A percentile compares a stretch with the other conserved stretches of the same genome.
These are phyloP conservation scores for Fistulifera solaris DNA, from an alignment of 108 stramenopile genomes.

Conservation along the genomic window DNA sequence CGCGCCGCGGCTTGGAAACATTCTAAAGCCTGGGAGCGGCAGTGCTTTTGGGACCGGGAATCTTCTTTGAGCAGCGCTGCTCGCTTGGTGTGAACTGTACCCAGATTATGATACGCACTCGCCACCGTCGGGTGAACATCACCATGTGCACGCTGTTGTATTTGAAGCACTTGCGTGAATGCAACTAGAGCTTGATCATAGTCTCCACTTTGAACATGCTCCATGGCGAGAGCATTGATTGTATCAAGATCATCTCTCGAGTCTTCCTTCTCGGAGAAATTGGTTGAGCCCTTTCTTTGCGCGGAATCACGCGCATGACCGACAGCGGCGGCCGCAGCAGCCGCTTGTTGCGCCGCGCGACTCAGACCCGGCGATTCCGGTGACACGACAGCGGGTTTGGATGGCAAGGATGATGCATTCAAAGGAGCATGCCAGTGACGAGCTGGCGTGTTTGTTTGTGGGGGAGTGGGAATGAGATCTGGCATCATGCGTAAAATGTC, in stretches of 20 bases:
- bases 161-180: slow-evolving; percentile 29
- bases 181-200: slow-evolving; percentile 39
- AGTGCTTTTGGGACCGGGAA: slow-evolving; percentile 27
- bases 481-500: too few relatives aligned
- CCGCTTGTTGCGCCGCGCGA: neutral
- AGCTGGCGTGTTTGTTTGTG: too few relatives aligned
- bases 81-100: slow-evolving; percentile 45
- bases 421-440: neutral
- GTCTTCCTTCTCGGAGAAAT: neutral
- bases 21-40: slow-evolving; percentile 26
- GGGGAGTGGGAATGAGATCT: too few relatives aligned
- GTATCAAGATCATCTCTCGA: neutral
- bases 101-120: slow-evolving; percentile 45
- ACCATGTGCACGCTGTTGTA: slow-evolving; percentile 24
- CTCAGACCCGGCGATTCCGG: neutral
- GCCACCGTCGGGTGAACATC: slow-evolving; percentile 36
- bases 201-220: slow-evolving; percentile 34
- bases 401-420: neutral
- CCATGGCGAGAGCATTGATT: slow-evolving; percentile 35
- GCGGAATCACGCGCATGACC: neutral
- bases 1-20: slow-evolving; percentile 50
- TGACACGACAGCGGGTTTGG: neutral
- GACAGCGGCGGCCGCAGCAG: slow-evolving; percentile 1
- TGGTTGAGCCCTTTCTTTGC: neutral
- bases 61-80: slow-evolving; percentile 22